phyloP scores from a whole-genome alignment of 2,329 filamentous ascomycete species.

The Fusarium tjaetaba region DNA sequence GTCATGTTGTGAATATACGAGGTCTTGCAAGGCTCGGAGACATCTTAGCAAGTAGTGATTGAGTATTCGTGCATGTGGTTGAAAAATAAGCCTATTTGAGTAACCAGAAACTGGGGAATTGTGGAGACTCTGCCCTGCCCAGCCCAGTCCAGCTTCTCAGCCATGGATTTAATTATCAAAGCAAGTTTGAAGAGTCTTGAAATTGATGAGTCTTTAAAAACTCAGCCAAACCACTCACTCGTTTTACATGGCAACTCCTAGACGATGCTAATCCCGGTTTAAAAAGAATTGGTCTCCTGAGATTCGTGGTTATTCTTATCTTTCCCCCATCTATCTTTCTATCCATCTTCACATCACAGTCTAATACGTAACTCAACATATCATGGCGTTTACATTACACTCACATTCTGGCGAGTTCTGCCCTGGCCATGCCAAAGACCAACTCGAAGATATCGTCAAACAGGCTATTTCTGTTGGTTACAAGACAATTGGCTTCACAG shows the following conservation, averaged over 20 bases:
- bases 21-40: background rate
- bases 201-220: conserved; percentile 11
- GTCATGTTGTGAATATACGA: background rate
- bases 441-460: conserved; percentile 84
- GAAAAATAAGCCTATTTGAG: conserved; percentile 1
- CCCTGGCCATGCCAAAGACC: conserved; percentile 84
- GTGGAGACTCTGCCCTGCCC: conserved; percentile 10
- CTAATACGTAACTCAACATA: background rate
- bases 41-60: background rate
- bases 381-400: conserved; percentile 97
- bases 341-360: background rate
- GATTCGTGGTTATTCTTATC: background rate
- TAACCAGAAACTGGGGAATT: conserved; percentile 6
- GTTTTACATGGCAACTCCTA: background rate
- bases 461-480: conserved; percentile 82
- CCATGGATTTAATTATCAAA: background rate
- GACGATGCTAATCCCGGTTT: background rate
- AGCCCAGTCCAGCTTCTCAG: background rate
- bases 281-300: background rate
- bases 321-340: background rate
- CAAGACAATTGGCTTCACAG: conserved; percentile 86
- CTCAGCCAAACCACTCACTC: background rate
- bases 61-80: background rate
- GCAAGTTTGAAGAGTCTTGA: conserved; percentile 6
- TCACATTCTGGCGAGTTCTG: conserved; percentile 99